These are phyloP conservation scores for Raffaelea deltoideospora DNA, from an alignment of 2,329 filamentous ascomycete species.

Conservation along the genomic window DNA sequence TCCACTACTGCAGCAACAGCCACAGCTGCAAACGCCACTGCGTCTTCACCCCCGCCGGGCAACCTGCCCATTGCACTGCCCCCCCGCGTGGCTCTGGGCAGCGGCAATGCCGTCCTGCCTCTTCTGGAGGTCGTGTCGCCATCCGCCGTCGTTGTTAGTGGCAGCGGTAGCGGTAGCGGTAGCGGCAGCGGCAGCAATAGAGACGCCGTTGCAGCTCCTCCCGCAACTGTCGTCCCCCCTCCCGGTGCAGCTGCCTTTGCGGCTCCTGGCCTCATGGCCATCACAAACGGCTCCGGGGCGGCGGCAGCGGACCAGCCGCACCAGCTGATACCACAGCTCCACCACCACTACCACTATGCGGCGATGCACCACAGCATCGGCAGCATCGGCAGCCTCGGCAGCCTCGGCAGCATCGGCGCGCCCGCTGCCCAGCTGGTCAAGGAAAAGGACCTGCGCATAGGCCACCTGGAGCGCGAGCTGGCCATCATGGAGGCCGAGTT, in stretches of 20 bases:
- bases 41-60: too few relatives aligned
- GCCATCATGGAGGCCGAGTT: conserved; percentile 37
- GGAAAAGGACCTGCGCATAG: conserved; percentile 37
- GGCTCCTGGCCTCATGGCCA: too few relatives aligned
- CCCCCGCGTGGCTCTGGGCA: conserved; percentile 20
- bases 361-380: not conserved
- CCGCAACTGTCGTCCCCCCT: too few relatives aligned
- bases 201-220: not conserved
- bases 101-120: not conserved
- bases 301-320: not conserved
- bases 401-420: conserved; percentile 9
- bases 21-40: conserved; percentile 10
- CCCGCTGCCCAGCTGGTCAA: conserved; percentile 20
- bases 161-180: not conserved
- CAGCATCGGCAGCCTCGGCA: conserved; percentile 3
- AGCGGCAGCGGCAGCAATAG: not conserved
- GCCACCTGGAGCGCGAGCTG: conserved; percentile 36
- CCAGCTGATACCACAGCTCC: conserved; percentile 7
- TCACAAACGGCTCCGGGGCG: not conserved
- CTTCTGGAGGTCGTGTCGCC: not conserved
- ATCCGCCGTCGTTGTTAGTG: conserved; percentile 1
- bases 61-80: conserved; percentile 23
- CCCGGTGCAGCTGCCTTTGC: too few relatives aligned
- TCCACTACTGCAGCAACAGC: conserved; percentile 15
- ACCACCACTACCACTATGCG: not conserved